These are phyloP conservation scores for Sungouiella thailandica DNA, from an alignment of 805 yeast genomes.

Conservation along the genomic window DNA sequence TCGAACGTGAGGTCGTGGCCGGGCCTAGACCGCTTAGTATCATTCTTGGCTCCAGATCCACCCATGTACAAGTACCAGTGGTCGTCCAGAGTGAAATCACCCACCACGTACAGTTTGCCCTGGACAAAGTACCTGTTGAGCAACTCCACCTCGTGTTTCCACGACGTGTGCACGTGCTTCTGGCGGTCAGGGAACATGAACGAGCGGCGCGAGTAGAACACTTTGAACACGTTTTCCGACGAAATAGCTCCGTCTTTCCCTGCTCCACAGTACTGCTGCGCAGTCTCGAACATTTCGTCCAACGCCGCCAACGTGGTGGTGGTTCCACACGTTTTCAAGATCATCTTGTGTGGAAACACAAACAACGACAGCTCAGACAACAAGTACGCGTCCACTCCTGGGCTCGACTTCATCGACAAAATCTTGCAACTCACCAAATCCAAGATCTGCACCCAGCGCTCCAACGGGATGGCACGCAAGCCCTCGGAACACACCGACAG, in stretches of 20 bases:
- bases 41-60: conserved; percentile 31
- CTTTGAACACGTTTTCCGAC: conserved; percentile 47
- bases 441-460: conserved; percentile 65
- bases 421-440: conserved; percentile 86
- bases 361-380: conserved; percentile 87
- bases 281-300: conserved; percentile 50
- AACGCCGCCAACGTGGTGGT: conserved; percentile 84
- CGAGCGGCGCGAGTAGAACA: conserved; percentile 85
- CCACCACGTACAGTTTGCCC: conserved; percentile 70
- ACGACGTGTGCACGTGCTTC: conserved; percentile 70
- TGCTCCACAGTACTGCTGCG: conserved; percentile 13
- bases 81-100: conserved; percentile 65
- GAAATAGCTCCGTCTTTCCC: conserved; percentile 12
- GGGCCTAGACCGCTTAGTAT: too few relatives aligned
- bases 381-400: conserved; percentile 72
- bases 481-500: conserved; percentile 37
- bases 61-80: conserved; percentile 89
- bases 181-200: conserved; percentile 92
- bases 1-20: conserved; percentile 79
- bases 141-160: conserved; percentile 75
- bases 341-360: conserved; percentile 79
- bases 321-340: conserved; percentile 94
- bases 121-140: conserved; percentile 60
- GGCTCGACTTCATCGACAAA: conserved; percentile 67
- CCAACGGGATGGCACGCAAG: conserved; percentile 59